These are phyloP conservation scores for Leucogyrophana mollusca DNA, from an alignment of 768 basidiomycete species.

Conservation along the genomic window DNA sequence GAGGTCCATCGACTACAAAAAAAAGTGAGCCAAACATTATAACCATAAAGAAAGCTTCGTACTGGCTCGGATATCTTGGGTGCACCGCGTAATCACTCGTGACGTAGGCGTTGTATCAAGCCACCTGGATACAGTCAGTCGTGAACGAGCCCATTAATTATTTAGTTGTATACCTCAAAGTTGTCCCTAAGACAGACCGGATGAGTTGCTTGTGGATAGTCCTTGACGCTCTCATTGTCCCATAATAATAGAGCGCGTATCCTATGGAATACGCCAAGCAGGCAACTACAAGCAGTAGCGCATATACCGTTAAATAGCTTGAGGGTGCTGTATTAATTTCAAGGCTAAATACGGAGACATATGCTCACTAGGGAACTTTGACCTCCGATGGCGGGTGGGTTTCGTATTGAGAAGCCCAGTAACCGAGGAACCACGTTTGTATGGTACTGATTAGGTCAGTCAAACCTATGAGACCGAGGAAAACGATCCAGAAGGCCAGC, in stretches of 20 bases:
- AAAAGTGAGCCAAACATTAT: not conserved
- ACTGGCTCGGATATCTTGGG: slow-evolving; percentile 53
- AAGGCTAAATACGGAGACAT: not conserved
- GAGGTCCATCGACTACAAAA: slow-evolving; percentile 34
- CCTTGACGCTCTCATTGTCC: slow-evolving; percentile 51
- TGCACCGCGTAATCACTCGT: slow-evolving; percentile 64
- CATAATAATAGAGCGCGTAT: slow-evolving; percentile 43
- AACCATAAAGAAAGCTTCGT: not conserved
- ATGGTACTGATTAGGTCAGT: slow-evolving; percentile 19
- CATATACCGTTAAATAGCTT: slow-evolving; percentile 53
- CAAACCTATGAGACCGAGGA: slow-evolving; percentile 15
- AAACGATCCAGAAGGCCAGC: slow-evolving; percentile 31
- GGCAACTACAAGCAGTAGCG: slow-evolving; percentile 32
- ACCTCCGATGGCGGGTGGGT: slow-evolving; percentile 31
- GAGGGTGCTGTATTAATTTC: not conserved
- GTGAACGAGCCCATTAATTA: slow-evolving; percentile 20
- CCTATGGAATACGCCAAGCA: slow-evolving; percentile 32
- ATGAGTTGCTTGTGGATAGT: slow-evolving; percentile 52
- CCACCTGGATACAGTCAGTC: slow-evolving; percentile 41
- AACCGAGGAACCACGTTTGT: slow-evolving; percentile 44
- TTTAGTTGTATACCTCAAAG: slow-evolving; percentile 62
- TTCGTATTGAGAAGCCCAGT: slow-evolving; percentile 45
- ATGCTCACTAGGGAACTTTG: slow-evolving; percentile 30
- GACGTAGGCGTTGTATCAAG: slow-evolving; percentile 50
- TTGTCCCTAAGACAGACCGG: slow-evolving; percentile 54